phyloP scores from a whole-genome alignment of 352 stramenopile species.

The Plasmopara viticola region DNA sequence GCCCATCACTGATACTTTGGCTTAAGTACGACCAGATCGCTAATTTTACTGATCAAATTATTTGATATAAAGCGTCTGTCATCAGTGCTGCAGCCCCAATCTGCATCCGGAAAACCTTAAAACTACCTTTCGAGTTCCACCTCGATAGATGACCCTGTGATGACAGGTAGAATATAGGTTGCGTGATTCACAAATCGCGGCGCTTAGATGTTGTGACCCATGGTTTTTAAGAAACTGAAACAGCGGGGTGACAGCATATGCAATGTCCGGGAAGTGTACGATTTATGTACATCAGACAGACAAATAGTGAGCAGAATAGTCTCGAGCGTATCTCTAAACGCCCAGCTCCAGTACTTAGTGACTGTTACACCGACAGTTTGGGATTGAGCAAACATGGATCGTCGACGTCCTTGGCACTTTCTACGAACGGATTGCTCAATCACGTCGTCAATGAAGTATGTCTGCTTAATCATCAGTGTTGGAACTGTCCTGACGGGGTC shows the following conservation, averaged over 20 bases:
- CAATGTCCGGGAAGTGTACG: not conserved
- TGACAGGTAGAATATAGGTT: not conserved
- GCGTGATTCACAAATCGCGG: not conserved
- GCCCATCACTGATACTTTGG: not conserved
- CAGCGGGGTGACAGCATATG: not conserved
- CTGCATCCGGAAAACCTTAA: constrained; percentile 8
- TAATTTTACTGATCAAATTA: constrained; percentile 3
- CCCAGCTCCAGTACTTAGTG: not conserved
- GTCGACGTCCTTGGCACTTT: not conserved
- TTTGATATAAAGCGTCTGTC: not conserved
- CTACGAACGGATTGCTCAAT: not conserved
- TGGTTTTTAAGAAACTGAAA: not conserved
- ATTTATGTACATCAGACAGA: not conserved
- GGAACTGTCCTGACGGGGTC: not conserved
- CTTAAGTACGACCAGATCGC: constrained; percentile 15
- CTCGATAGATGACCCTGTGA: not conserved
- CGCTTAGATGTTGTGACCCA: not conserved
- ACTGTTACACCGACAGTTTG: not conserved
- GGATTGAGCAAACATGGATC: not conserved
- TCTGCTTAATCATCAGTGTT: not conserved
- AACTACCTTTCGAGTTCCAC: not conserved
- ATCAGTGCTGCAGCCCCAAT: constrained; percentile 8
- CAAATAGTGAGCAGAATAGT: not conserved
- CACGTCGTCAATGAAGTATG: not conserved
- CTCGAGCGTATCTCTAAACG: not conserved